phyloP scores from a whole-genome alignment of 495 filamentous ascomycete species.

The Pseudotulostoma volvatum region DNA sequence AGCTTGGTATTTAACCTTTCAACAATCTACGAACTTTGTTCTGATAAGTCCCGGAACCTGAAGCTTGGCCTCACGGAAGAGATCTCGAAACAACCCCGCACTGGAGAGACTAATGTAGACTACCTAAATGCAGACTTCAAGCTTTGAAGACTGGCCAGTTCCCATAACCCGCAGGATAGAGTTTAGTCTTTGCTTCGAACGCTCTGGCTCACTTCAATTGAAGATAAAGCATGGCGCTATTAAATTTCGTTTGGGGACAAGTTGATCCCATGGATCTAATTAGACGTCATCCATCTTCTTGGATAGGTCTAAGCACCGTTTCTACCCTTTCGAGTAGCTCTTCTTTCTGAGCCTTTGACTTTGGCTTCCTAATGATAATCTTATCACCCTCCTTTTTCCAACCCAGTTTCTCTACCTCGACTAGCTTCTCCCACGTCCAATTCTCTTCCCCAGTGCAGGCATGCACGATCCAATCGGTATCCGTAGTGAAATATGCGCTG shows the following conservation, averaged over 20 bases:
- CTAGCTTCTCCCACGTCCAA: conserved; percentile 58
- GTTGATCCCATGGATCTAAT: too few relatives aligned
- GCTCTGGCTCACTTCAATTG: too few relatives aligned
- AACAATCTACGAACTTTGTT: conserved; percentile 85
- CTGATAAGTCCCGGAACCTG: conserved; percentile 48
- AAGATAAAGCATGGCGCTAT: too few relatives aligned
- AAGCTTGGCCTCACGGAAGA: conserved; percentile 56
- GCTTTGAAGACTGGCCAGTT: too few relatives aligned
- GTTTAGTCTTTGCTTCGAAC: conserved; percentile 7
- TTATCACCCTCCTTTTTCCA: conserved; percentile 60
- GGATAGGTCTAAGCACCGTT: conserved; percentile 3
- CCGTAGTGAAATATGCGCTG: conserved; percentile 58
- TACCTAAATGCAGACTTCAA: conserved; percentile 63
- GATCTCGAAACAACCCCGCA: conserved; percentile 37
- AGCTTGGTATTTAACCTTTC: conserved; percentile 75
- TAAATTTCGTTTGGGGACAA: too few relatives aligned
- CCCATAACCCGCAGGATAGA: conserved; percentile 10
- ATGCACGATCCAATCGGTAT: conserved; percentile 32
- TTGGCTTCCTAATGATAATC: conserved; percentile 52
- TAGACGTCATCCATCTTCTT: conserved; percentile 6
- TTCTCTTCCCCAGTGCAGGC: conserved; percentile 39
- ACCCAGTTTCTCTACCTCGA: conserved; percentile 46
- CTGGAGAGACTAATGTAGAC: conserved; percentile 43
- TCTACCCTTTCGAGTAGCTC: conserved; percentile 1
- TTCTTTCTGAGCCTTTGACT: conserved; percentile 15